Percentiles rank a stretch among this genome's conserved stretches.
Evolutionary conservation across 179 eudicot species (phyloP).

Genomic region (Beta macrorhiza): DNA sequence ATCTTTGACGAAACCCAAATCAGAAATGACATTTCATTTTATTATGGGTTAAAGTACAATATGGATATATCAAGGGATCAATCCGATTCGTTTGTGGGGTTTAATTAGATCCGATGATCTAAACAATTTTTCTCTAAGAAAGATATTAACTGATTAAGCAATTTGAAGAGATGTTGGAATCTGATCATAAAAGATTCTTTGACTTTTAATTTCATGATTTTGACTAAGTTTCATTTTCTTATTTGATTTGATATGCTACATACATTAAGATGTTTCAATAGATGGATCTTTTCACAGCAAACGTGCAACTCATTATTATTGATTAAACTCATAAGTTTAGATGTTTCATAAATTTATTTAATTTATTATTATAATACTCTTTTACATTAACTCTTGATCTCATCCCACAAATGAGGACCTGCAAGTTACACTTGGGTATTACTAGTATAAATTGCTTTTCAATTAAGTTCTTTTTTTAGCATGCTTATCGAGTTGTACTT

Average conservation of each 20-base stretch:
- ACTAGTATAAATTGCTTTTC: too few relatives aligned
- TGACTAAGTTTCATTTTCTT: neutral
- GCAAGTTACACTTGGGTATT: too few relatives aligned
- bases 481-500: too few relatives aligned
- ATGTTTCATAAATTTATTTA: too few relatives aligned
- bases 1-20: constrained; percentile 15
- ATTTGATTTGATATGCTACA: neutral
- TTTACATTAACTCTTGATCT: too few relatives aligned
- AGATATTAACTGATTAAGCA: neutral
- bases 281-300: neutral
- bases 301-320: neutral
- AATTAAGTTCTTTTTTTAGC: too few relatives aligned
- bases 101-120: constrained; percentile 5
- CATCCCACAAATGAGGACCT: too few relatives aligned
- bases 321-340: neutral
- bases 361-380: too few relatives aligned
- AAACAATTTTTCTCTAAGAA: constrained; percentile 1
- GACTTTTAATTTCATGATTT: neutral
- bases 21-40: neutral
- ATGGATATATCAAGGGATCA: neutral
- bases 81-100: neutral
- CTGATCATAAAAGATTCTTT: constrained; percentile 4
- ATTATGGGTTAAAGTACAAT: constrained; percentile 2
- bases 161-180: constrained; percentile 11
- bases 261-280: neutral